These are phyloP conservation scores for Nicotiana rustica DNA, from an alignment of 305 asterid species.

Conservation along the genomic window DNA sequence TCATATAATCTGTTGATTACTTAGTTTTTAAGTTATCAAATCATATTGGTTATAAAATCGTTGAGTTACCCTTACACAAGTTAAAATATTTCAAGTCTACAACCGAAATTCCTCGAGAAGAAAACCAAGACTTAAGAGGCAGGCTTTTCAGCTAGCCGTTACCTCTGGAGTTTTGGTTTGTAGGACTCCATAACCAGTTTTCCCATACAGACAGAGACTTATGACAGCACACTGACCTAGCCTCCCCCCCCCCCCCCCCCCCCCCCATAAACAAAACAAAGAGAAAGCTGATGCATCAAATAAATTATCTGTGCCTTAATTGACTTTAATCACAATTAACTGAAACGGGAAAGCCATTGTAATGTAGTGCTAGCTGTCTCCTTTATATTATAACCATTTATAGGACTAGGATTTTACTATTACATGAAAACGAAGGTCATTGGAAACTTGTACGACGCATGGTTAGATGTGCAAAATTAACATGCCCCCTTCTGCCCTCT, in stretches of 20 bases:
- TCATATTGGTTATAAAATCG: too few relatives aligned
- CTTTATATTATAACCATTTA: neutral
- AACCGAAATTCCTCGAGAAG: constrained; percentile 17
- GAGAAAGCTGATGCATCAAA: neutral
- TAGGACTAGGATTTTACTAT: neutral
- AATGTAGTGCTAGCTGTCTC: neutral
- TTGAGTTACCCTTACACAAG: neutral
- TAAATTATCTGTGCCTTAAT: neutral
- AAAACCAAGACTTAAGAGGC: neutral
- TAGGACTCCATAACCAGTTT: neutral
- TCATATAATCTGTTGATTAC: too few relatives aligned
- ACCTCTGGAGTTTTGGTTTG: constrained; percentile 1
- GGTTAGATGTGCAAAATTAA: neutral
- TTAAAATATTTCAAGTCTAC: neutral
- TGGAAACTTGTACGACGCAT: neutral
- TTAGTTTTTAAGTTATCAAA: too few relatives aligned
- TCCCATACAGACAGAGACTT: neutral
- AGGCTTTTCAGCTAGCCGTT: constrained; percentile 26
- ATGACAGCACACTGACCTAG: neutral
- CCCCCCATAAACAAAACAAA: neutral
- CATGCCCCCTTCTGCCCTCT: constrained; percentile 25
- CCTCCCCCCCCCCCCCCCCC: too few relatives aligned
- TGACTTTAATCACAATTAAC: neutral
- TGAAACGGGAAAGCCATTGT: neutral
- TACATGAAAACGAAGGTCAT: neutral